Base-by-base conservation (phyloP, 179 eudicot genomes). In the Camellia oleifera region DNA sequence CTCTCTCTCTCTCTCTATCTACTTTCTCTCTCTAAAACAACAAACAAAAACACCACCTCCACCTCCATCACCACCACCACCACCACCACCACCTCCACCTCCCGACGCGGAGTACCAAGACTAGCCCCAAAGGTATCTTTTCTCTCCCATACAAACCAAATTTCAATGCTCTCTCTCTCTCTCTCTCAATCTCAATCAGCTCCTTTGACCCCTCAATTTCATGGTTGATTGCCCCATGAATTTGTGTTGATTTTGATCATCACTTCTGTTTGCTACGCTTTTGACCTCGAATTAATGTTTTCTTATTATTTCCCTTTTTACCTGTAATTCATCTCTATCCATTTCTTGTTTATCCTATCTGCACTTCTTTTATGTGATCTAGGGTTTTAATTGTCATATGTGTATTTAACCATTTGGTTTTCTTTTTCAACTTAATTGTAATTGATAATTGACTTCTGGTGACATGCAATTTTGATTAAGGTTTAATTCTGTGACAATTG, bases 241-340 rank as follows among this genome's bases (percentile, higher is more conserved):
- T 17, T 53, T 44, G 12, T n/a, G 20, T 68, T 68, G 62, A 32
- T 17, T 45, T 68, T 4, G 40, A 53, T 17, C 18, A 0, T 1
- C 18, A 0, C 0, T 77, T 77, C 52, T 53, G 62, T 32, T 66
- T 67, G 48, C 52, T 8, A 40, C 52, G 26, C 53, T 66, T 40
- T 77, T 77, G 44, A 67, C 74, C 46, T 56, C 12, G 67, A 44
- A 11, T 57, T 78, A 78, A 67, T 75, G 81, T 40, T 66, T 77
- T 12, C 0, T n/a, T 54, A 20, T n/a, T 57, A 6, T 58, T 13
- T 72, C 23, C 17, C 10, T 1, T 61, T 15, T 61, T 23, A 32
- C 45, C 45, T 32, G 57, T 18, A 40, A 74, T 74, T 58, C 52
- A 8, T 18, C 68, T 75, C 1, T 4, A 20, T 54, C 32, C 50